Evolutionary conservation across 2,329 filamentous ascomycete species (phyloP), one percentile per base, ranked within the genome.

Genomic region (Exophiala lecanii-corni): DNA sequence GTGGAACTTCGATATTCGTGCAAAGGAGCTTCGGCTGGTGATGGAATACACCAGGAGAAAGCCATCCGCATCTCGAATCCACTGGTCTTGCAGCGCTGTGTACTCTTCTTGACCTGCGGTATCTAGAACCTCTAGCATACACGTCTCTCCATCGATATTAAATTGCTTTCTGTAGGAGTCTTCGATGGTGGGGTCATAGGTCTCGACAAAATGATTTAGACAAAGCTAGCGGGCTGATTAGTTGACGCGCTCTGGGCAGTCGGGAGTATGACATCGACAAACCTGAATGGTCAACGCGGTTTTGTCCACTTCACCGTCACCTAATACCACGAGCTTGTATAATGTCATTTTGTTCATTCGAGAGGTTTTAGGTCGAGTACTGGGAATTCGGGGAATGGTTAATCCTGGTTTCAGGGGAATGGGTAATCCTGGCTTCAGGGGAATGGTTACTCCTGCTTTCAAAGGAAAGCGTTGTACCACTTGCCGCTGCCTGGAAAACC

Each of bases 1-100:
- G 69, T 97, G 88, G 64, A 97, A 97, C 60, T 86, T 84, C 67
- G 89, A 86, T 73, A 98, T 96, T 63, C 91, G 85, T 45, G 84
- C 82, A 64, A 97, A 97, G 15, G 91, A 97, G 23, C 89, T 89
- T 59, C 92, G 84, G 39, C 91, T 96, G 10, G 92, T 95, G 68
- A 98, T 97, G 72, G 89, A 95, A 74, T 98, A 97, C 53, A 98
- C 92, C 50, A 98, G 76, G 20, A 98, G 87, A 63, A 97, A 97
- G 15, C 91, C 92, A 66, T 98, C 92, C 55, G 92, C 91, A 62
- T 97, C 91, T 57, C 92, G 82, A 65, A 97, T 97, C 91, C 91
- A 97, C 71, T 97, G 92, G 65, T 97, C 92, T 61, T 92, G 79
- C 59, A 97, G 73, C 36, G 92, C 91, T 53, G 91, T 96, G 69